Evolutionary conservation across 768 basidiomycete species (phyloP), one percentile per base, ranked within the genome.

Genomic region (Melanogaster broomeanus): DNA sequence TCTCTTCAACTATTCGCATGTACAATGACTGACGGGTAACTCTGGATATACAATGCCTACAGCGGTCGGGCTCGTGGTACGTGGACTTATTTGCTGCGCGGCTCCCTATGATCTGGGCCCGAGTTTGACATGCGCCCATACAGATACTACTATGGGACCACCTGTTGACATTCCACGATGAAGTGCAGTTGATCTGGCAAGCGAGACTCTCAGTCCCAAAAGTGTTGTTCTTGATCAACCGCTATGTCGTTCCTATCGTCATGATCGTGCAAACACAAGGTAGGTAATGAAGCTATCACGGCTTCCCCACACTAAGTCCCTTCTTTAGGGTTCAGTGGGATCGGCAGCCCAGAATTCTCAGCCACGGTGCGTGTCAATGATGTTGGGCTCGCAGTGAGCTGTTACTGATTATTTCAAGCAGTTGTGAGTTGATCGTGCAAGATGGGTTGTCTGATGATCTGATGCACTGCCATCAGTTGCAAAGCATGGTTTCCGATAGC

Each of bases 91-190:
- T 39, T 25, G 11, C 45, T 15, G 15, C 27, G 10, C 27, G 31
- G 12, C 12, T 52, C 19, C 45, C 22, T 21, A 39, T 3, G 33
- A n/a, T 45, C 6, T 42, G 19, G 28, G 30, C 19, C 28, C 15
- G n/a, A n/a, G 13, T 19, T 34, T 39, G 22, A 25, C 5, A 15
- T 3, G 11, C 38, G 57, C 28, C 30, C 18, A 18, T n/a, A 12
- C 53, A 72, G 73, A 47, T 68, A 16, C 54, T 71, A 10, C 51
- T 71, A 21, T 73, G 69, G 59, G 71, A 72, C 42, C 66, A 72
- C 30, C 24, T 68, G 40, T 53, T 72, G 35, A 73, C 72, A 0
- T 56, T 72, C 25, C 44, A 53, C 13, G 69, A 71, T 19, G 71
- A 73, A 59, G 67, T 72, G 12, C 37, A 48, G 44, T 46, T 67